Percentiles rank a stretch among this genome's conserved stretches.
Evolutionary conservation across 2,329 filamentous ascomycete species (phyloP).

Genomic region (Penicillium sp.): DNA sequence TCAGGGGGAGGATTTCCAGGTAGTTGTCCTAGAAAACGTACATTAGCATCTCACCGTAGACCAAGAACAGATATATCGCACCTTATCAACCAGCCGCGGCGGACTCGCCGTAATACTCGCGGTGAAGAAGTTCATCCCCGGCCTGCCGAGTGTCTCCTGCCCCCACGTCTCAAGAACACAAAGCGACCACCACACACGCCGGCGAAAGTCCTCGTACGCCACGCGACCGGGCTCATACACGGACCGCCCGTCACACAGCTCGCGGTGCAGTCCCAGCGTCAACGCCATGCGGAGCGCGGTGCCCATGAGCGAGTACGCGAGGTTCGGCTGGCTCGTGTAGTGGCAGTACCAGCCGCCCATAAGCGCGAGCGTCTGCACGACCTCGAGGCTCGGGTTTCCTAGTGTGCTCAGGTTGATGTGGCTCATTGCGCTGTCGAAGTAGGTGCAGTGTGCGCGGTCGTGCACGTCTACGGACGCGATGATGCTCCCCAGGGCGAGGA

Average conservation of each 20-base stretch:
- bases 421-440: conserved; percentile 69
- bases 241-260: conserved; percentile 49
- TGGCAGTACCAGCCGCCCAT: conserved; percentile 77
- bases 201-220: conserved; percentile 61
- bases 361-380: conserved; percentile 69
- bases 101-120: conserved; percentile 66
- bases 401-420: conserved; percentile 69
- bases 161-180: conserved; percentile 75
- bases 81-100: conserved; percentile 42
- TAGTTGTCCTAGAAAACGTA: conserved; percentile 54
- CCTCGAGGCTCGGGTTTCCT: conserved; percentile 71
- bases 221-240: conserved; percentile 46
- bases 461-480: conserved; percentile 54
- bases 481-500: conserved; percentile 70
- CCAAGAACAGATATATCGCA: too few relatives aligned
- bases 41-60: too few relatives aligned
- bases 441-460: conserved; percentile 68
- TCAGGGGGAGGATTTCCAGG: conserved; percentile 58
- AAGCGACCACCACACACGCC: conserved; percentile 73
- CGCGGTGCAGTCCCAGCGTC: conserved; percentile 70
- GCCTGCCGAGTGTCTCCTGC: conserved; percentile 69
- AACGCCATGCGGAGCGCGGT: conserved; percentile 73
- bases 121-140: conserved; percentile 69
- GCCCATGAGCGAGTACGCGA: conserved; percentile 74
- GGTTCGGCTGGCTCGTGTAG: conserved; percentile 75